phyloP scores from a whole-genome alignment of 441 rosid species.

The Erysimum pusillum region DNA sequence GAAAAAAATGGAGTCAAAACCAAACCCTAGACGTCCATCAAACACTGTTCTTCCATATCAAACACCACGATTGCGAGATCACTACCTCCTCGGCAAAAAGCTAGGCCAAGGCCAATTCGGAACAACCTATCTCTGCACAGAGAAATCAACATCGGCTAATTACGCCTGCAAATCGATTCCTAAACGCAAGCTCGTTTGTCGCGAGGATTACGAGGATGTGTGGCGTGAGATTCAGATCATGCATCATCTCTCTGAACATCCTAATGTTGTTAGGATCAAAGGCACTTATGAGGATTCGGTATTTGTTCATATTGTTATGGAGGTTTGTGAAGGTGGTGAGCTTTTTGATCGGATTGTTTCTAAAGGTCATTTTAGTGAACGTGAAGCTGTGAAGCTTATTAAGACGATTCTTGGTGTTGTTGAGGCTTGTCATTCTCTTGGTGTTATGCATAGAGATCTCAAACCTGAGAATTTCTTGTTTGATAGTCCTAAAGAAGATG shows the following conservation, averaged over 20 bases:
- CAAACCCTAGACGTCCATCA: constrained; percentile 50
- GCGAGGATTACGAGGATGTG: constrained; percentile 82
- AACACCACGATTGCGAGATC: constrained; percentile 54
- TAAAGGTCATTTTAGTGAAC: constrained; percentile 65
- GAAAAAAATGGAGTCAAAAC: constrained; percentile 29
- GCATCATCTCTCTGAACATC: constrained; percentile 70
- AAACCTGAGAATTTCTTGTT: constrained; percentile 80
- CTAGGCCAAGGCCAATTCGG: constrained; percentile 73
- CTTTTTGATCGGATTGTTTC: constrained; percentile 66
- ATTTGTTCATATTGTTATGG: constrained; percentile 69
- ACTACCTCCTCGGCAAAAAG: constrained; percentile 54
- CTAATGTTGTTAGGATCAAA: constrained; percentile 59
- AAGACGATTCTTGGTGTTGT: constrained; percentile 69
- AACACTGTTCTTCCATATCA: constrained; percentile 57
- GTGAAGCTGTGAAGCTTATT: constrained; percentile 67
- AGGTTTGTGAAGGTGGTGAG: constrained; percentile 71
- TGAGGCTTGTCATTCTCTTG: constrained; percentile 72
- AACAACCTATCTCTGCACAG: constrained; percentile 63
- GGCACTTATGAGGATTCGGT: constrained; percentile 62
- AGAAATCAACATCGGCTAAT: constrained; percentile 45
- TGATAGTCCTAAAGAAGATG: constrained; percentile 56
- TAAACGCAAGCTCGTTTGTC: constrained; percentile 65
- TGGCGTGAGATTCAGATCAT: constrained; percentile 83
- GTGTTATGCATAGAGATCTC: constrained; percentile 76
- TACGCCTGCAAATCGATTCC: constrained; percentile 72